Evolutionary conservation across 202 grass and related monocot genomes (phyloP), one percentile per base, ranked within the genome.

Genomic region (Saccharum hybrid): DNA sequence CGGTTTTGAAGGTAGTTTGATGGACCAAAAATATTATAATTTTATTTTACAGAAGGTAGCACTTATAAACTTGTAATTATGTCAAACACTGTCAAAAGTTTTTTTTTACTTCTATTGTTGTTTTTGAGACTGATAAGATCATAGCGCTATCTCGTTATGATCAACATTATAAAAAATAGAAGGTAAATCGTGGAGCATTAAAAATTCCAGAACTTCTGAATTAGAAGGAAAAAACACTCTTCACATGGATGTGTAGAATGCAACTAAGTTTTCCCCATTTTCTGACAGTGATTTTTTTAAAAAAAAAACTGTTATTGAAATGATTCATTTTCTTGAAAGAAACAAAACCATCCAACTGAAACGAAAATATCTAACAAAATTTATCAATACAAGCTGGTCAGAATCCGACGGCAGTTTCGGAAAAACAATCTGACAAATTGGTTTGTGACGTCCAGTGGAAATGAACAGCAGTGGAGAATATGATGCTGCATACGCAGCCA

Each of bases 391-490:
- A 59, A 56, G 52, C 52, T 56, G 19, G 52, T 2, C 52, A 56
- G 52, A 56, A 56, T 21, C 54, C 56, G 23, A 8, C 56, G 0
- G n/a, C 8, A 10, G 2, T 22, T 60, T 10, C 8, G 56, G 1
- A 22, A 23, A 23, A 4, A 8, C 0, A n/a, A 36, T 12, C 51
- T 84, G 7, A 81, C 64, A 75, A 66, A 84, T 1, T 75, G 31
- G 43, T 12, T 15, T 75, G 23, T 23, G 73, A 85, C 39, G 60
- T 85, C 56, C 80, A 86, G 86, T 34, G 0, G 79, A 71, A 82
- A 91, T 94, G 89, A 73, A 63, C n/a, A 77, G 71, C 4, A 15
- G 26, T 4, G 85, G 86, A 1, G 85, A 65, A 82, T 83, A 79
- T 26, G 86, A 85, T 18, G 69, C 83, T 74, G 77, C 37, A 75